A percentile compares a stretch with the other conserved stretches of the same genome.
Evolutionary conservation across 2,329 filamentous ascomycete genomes (phyloP).

Genomic region (Acrodontium crateriforme): DNA sequence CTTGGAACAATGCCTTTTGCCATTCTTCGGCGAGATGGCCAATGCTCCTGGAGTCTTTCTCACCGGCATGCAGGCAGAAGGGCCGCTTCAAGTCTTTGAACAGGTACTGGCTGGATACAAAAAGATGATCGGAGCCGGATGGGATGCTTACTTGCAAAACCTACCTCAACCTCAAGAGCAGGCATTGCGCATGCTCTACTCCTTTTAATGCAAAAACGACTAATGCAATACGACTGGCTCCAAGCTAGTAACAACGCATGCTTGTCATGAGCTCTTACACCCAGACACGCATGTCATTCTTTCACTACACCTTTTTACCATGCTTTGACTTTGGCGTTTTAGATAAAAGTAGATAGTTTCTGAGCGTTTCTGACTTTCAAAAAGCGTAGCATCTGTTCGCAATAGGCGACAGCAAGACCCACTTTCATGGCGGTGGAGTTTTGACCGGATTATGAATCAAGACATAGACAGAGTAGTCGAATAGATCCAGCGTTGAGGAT

Average conservation of each 20-base stretch:
- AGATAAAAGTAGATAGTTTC: too few relatives aligned
- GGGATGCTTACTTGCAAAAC: constrained; percentile 36
- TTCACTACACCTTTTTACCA: too few relatives aligned
- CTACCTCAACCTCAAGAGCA: constrained; percentile 31
- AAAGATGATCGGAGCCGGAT: constrained; percentile 37
- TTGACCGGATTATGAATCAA: constrained; percentile 1
- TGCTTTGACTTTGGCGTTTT: too few relatives aligned
- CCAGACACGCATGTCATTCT: too few relatives aligned
- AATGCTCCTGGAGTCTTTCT: constrained; percentile 45
- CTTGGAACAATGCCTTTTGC: constrained; percentile 72
- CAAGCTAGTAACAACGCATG: constrained; percentile 1
- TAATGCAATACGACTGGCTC: constrained; percentile 7
- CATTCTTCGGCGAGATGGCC: constrained; percentile 76
- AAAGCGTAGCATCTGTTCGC: constrained; percentile 25
- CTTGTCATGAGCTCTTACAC: constrained; percentile 16
- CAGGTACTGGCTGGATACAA: constrained; percentile 42
- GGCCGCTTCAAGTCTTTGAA: constrained; percentile 57
- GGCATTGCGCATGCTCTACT: constrained; percentile 30
- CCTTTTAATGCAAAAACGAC: constrained; percentile 17
- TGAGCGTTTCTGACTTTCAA: too few relatives aligned
- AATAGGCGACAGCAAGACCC: constrained; percentile 22
- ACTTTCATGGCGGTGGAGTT: constrained; percentile 5
- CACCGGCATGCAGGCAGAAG: constrained; percentile 47
- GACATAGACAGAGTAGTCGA: too few relatives aligned
- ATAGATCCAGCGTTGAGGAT: neutral